Evolutionary conservation across 768 basidiomycete species (phyloP).

Genomic region (Cubamyces lactineus): DNA sequence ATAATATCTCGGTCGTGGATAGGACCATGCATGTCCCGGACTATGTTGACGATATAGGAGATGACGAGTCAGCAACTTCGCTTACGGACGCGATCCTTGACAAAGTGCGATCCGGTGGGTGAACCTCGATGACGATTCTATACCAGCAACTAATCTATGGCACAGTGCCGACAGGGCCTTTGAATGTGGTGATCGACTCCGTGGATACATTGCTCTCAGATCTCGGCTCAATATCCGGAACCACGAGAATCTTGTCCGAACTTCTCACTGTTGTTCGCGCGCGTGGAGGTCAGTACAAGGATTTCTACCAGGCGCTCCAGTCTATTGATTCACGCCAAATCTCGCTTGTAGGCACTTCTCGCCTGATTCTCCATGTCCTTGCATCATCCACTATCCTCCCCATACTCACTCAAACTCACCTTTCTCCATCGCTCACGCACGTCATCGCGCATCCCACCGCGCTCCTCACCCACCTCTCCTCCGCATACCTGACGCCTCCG

Average conservation of each 20-base stretch:
- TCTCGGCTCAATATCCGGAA: constrained; percentile 53
- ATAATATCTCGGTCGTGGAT: constrained; percentile 49
- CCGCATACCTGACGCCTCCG: constrained; percentile 71
- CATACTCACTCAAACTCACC: constrained; percentile 59
- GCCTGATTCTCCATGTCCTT: constrained; percentile 61
- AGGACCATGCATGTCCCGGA: constrained; percentile 55
- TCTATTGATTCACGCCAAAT: neutral
- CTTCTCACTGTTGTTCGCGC: constrained; percentile 48
- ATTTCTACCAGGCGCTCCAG: neutral
- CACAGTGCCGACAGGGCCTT: constrained; percentile 47
- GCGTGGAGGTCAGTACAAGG: constrained; percentile 50
- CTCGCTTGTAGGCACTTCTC: constrained; percentile 48
- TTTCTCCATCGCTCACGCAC: constrained; percentile 67
- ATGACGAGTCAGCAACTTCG: constrained; percentile 27
- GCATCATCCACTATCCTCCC: constrained; percentile 53
- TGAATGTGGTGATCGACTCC: constrained; percentile 74
- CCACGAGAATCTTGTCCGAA: constrained; percentile 54
- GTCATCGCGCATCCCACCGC: constrained; percentile 70
- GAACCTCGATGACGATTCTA: neutral
- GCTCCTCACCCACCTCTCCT: constrained; percentile 69
- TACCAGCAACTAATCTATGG: neutral
- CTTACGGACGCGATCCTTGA: constrained; percentile 37
- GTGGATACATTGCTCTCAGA: constrained; percentile 67
- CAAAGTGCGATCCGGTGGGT: constrained; percentile 43
- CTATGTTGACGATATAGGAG: constrained; percentile 46